Base-by-base conservation (phyloP, 345 rosid species). In the Aquilaria yunnanensis region DNA sequence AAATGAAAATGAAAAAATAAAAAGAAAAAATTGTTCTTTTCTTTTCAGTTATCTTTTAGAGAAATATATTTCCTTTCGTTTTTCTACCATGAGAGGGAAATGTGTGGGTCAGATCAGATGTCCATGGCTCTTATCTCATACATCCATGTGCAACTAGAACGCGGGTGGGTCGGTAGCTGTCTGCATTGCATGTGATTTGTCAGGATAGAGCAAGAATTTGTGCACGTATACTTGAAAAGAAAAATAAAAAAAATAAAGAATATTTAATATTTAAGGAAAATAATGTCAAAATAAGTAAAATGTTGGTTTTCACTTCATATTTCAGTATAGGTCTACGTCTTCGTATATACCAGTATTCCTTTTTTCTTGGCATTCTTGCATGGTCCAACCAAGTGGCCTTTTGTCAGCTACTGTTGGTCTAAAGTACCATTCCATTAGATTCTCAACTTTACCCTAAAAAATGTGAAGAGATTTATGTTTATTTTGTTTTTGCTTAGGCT, bases 121-220 rank as follows among this genome's bases (percentile, higher is more conserved):
- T 60, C 67, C 61, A 48, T 62, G 72, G 70, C 69, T 68, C 70
- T 37, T 63, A 55, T 70, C 69, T 74, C 72, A 80, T 62, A 59
- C 54, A 66, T 59, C 80, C 96, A 91, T 83, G 91, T 88, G 96
- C 68, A 74, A 67, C 56, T 81, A 54, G 68, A 59, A 57, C 56
- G 79, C 67, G 75, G 61, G 87, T 83, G 88, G 88, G 92, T 81
- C 88, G 67, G 51, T 29, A 58, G 67, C 60, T 82, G 83, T 80
- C 86, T 70, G 60, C 79, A 65, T 74, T 55, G 45, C 96, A 89
- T 84, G 93, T 88, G 91, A 65, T 69, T 70, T 76, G 87, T 73
- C 88, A 77, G 74, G 47, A 45, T 31, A 56, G 45, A 55, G 37
- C 59, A 52, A 51, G 55, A 34, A 30, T 54, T 53, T 12, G 32